These are phyloP conservation scores for Nigrograna mackinnonii DNA, from an alignment of 2,329 filamentous ascomycete species.

Conservation along the genomic window DNA sequence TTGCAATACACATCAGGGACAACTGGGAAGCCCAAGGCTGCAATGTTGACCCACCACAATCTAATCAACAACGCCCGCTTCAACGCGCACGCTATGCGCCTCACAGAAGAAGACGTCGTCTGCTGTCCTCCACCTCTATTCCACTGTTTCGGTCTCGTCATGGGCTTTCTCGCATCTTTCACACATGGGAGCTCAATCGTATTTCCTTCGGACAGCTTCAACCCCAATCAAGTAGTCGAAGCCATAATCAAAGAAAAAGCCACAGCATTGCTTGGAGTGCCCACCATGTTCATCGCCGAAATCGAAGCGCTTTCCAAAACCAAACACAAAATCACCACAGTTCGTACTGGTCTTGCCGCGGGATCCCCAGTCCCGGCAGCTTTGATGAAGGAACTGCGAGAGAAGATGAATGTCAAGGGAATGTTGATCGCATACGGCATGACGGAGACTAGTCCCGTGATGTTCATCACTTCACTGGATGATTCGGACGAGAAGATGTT, in stretches of 20 bases:
- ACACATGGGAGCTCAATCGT: neutral
- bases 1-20: conserved; percentile 1
- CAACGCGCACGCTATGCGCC: neutral
- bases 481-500: neutral
- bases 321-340: neutral
- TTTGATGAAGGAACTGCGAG: neutral
- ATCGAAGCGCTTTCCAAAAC: neutral
- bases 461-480: neutral
- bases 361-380: neutral
- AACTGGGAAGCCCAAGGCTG: neutral
- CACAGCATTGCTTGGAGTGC: neutral
- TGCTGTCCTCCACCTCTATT: neutral
- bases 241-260: neutral
- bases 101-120: neutral
- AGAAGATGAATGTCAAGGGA: neutral
- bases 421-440: conserved; percentile 1
- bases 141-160: neutral
- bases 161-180: neutral
- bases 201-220: neutral
- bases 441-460: neutral
- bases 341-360: neutral
- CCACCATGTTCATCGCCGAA: neutral
- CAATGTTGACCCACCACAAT: neutral
- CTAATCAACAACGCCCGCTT: neutral
- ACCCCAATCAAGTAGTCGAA: neutral